Evolutionary conservation across 192 early-diverging fungal genomes (phyloP), one percentile per base, ranked within the genome.

Genomic region (Coemansia sp.): DNA sequence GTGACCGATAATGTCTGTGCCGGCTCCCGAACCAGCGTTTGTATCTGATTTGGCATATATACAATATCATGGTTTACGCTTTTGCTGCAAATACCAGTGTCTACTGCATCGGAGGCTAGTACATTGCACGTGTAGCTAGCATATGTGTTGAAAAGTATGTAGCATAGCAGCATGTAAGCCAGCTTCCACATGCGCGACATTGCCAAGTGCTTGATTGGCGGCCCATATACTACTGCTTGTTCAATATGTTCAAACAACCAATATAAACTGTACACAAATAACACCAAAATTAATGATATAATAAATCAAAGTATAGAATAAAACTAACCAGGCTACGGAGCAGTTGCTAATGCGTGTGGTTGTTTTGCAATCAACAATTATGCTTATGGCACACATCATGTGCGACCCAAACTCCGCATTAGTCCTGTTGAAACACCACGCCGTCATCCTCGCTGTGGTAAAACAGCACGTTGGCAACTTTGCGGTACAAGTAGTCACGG

Each of bases 401-500:
- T 45, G 41, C 41, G 3, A 2, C 41, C 4, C 14, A 15, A 5
- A 10, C 15, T 45, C 41, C 41, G 22, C 49, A 23, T 38, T 55
- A 22, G 22, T 37, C 38, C 19, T 21, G 11, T 25, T 32, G 45
- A 24, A 62, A 62, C 50, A 79, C 58, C 12, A 74, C 35, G 1
- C 77, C 77, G 7, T 69, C 58, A 4, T 58, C 58, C 25, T 70
- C 76, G 24, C 45, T 52, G 12, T 56, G 27, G 69, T 83, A 83
- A 17, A 75, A 68, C 37, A 83, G 54, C 11, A 83, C 29, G 25
- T 83, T 83, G 21, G 82, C 76, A 15, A 83, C 70, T 17, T 69
- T 73, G 12, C 15, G 57, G 60, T 83, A 83, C 3, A 79, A 19
- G 48, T 76, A 83, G 83, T 88, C 86, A 37, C 88, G 81, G 39